phyloP scores from a whole-genome alignment of 2,329 filamentous ascomycete genomes.

The Calonectria hongkongensis region DNA sequence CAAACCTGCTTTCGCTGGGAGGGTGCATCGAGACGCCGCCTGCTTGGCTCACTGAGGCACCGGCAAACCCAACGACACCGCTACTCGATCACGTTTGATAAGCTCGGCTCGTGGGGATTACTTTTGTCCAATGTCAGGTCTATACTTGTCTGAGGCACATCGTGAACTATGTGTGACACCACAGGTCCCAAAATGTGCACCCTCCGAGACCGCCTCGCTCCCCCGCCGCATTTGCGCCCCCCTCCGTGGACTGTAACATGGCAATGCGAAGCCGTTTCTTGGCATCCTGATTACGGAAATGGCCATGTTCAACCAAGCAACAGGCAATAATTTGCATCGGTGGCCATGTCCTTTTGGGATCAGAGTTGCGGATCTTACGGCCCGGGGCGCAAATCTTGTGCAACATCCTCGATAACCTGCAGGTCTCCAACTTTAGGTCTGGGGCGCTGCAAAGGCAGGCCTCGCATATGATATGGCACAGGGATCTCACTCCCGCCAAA shows the following conservation, averaged over 20 bases:
- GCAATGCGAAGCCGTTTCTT: not conserved
- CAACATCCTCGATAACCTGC: conserved; percentile 10
- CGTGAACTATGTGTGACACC: conserved; percentile 2
- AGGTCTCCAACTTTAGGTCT: not conserved
- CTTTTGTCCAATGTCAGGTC: not conserved
- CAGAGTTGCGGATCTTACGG: conserved; percentile 28
- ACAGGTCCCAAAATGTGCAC: conserved; percentile 6
- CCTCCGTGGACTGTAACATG: not conserved
- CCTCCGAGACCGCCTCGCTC: conserved; percentile 14
- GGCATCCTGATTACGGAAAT: not conserved
- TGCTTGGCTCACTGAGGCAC: conserved; percentile 5
- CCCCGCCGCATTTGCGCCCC: conserved; percentile 9
- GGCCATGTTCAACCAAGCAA: not conserved
- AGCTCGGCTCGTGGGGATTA: not conserved
- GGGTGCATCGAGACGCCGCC: not conserved
- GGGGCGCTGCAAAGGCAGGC: not conserved
- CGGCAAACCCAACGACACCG: conserved; percentile 13
- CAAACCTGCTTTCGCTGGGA: conserved; percentile 9
- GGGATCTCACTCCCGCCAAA: not conserved
- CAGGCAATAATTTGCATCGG: not conserved
- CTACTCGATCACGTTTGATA: not conserved
- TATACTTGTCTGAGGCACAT: not conserved
- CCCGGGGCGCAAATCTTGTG: conserved; percentile 24
- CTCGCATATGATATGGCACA: conserved; percentile 7
- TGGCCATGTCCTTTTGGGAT: not conserved